phyloP scores from a whole-genome alignment of 2,329 filamentous ascomycete species.

The Trichoderma brevicompactum region DNA sequence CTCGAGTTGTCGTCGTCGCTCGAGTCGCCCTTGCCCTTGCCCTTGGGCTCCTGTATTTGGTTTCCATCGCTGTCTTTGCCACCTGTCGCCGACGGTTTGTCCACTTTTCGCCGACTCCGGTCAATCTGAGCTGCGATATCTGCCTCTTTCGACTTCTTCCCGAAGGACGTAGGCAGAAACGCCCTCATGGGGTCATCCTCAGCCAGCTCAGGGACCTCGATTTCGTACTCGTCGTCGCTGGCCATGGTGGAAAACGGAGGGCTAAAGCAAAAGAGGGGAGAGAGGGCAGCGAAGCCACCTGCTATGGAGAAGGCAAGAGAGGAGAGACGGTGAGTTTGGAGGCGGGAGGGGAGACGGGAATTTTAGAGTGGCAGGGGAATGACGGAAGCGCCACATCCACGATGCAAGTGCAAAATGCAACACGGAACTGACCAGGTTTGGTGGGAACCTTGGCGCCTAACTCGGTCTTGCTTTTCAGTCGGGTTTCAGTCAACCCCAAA shows the following conservation, averaged over 20 bases:
- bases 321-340: constrained; percentile 27
- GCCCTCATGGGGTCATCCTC: constrained; percentile 72
- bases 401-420: constrained; percentile 20
- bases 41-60: constrained; percentile 31
- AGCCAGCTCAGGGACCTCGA: constrained; percentile 59
- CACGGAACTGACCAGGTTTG: background rate
- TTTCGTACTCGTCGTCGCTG: constrained; percentile 63
- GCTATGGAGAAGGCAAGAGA: background rate
- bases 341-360: constrained; percentile 30
- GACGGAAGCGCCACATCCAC: constrained; percentile 23
- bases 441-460: constrained; percentile 28
- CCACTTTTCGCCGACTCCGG: constrained; percentile 66
- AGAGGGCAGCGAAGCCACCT: constrained; percentile 5
- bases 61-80: constrained; percentile 29
- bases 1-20: constrained; percentile 44
- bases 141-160: constrained; percentile 74
- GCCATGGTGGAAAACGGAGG: constrained; percentile 51
- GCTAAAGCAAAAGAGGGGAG: constrained; percentile 26
- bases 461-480: background rate
- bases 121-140: constrained; percentile 82
- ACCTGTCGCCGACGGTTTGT: constrained; percentile 23
- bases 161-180: constrained; percentile 83
- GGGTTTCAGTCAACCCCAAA: constrained; percentile 18
- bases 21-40: constrained; percentile 47
- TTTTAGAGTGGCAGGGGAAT: constrained; percentile 27